phyloP scores from a whole-genome alignment of 1,284 basidiomycete genomes.

The Trichosporon sp. region DNA sequence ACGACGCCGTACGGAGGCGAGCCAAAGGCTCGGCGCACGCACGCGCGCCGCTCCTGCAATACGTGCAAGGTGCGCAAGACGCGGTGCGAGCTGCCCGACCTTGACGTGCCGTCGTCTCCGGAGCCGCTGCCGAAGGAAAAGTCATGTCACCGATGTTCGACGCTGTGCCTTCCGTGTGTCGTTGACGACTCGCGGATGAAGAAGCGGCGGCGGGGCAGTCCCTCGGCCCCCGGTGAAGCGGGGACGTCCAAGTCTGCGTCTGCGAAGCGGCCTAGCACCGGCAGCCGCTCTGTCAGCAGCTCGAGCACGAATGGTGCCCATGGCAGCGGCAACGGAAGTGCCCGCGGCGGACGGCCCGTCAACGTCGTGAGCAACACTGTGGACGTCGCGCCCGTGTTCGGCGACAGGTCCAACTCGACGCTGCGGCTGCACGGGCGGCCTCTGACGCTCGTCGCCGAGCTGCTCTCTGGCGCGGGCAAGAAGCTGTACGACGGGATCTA shows the following conservation, averaged over 20 bases:
- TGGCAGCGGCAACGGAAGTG: neutral
- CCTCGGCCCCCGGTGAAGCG: neutral
- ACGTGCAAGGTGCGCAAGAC: slow-evolving; percentile 45
- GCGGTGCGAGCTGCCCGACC: slow-evolving; percentile 43
- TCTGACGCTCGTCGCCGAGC: slow-evolving; percentile 31
- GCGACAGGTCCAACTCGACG: neutral
- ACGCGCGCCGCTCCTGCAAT: slow-evolving; percentile 42
- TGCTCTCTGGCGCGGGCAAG: slow-evolving; percentile 35
- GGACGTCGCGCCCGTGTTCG: slow-evolving; percentile 18
- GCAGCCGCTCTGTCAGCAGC: neutral
- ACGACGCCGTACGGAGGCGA: slow-evolving; percentile 1
- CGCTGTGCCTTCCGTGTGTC: slow-evolving; percentile 38
- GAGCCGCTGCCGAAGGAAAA: slow-evolving; percentile 33
- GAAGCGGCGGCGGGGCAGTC: slow-evolving; percentile 17
- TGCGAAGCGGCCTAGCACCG: neutral
- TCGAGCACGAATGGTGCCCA: neutral
- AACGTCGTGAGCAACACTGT: slow-evolving; percentile 29
- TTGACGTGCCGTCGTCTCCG: slow-evolving; percentile 34
- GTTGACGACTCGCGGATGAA: slow-evolving; percentile 38
- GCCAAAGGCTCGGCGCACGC: slow-evolving; percentile 37
- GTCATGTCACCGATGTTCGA: slow-evolving; percentile 41
- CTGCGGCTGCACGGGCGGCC: slow-evolving; percentile 38
- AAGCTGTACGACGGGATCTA: slow-evolving; percentile 17
- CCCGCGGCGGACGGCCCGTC: neutral
- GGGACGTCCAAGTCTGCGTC: neutral